Base-by-base conservation (phyloP, 345 rosid species). In the Dimocarpus longan region DNA sequence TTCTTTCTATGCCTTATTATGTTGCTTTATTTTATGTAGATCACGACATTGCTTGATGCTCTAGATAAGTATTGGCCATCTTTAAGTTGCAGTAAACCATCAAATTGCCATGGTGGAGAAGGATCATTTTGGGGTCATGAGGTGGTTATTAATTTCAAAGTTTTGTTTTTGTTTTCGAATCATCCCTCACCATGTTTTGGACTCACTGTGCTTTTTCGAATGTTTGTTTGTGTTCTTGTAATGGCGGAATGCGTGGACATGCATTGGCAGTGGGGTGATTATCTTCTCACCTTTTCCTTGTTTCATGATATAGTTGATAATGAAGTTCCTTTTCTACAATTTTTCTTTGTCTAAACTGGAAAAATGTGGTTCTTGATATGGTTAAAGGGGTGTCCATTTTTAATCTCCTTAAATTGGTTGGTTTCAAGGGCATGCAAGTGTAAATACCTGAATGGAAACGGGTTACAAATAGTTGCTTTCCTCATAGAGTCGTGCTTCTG, bases 101-200 rank as follows among this genome's bases (percentile, higher is more conserved):
- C 94, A 22, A 78, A 89, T 63, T 93, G 98, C 82, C 78, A 72
- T 80, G 89, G 94, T 82, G 81, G 87, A 16, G 82, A 75, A 79
- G 98, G 98, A 63, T 84, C 91, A 19, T 91, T 93, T 83, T 91
- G 98, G 98, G 94, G 86, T 18, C 96, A 93, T 56, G 98, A 93
- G 98, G 94, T 90, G 78, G 78, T 80, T 78, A 21, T 87, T 52
- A 46, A 19, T 42, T 44, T 42, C 63, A 39, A 48, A 6, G 11
- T 44, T 67, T 54, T 67, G 2, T 66, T 76, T 76, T 76, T 71
- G 15, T 64, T 71, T 62, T 39, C 78, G 12, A 74, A 19, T 48
- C 8, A 59, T 76, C 37, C 15, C 26, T 43, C 50, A 59, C 28
- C 60, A 32, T 56, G 77, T 52, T 70, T 68, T 40, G 54, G 71